phyloP scores from a whole-genome alignment of 768 basidiomycete species.

The Psilocybe sp. region DNA sequence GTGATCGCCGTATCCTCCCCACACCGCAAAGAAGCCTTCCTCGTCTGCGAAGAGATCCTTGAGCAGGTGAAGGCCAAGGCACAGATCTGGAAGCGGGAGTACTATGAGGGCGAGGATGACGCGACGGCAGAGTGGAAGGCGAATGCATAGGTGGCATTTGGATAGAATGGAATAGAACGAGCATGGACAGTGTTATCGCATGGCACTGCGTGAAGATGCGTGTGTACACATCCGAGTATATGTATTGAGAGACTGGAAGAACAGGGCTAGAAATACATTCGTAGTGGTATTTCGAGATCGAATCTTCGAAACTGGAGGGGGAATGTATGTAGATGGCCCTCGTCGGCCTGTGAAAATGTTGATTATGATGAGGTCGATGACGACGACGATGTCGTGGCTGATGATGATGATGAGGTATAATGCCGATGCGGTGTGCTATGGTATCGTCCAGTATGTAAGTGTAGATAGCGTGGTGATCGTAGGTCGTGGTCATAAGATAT shows the following conservation, averaged over 20 bases:
- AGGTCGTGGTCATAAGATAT: no score
- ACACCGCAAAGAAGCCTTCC: conserved; percentile 79
- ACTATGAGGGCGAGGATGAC: conserved; percentile 69
- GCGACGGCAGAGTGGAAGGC: conserved; percentile 69
- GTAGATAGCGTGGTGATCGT: no score
- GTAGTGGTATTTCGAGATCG: no score
- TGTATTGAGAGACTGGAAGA: background rate
- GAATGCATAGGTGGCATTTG: conserved; percentile 35
- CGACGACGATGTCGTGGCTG: background rate
- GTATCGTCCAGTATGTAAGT: no score
- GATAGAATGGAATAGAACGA: background rate
- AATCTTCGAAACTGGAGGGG: no score
- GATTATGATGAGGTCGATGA: background rate
- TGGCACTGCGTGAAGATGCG: background rate
- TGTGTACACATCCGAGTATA: conserved; percentile 3
- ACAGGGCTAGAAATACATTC: no score
- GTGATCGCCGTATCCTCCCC: conserved; percentile 84
- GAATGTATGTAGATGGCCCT: no score
- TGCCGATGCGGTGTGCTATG: no score
- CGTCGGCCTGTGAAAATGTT: background rate
- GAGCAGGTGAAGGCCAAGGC: conserved; percentile 81
- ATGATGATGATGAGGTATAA: no score
- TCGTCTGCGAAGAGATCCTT: conserved; percentile 77
- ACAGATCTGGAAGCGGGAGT: conserved; percentile 92
- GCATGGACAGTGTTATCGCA: background rate